Conservation (phyloP, 2,329 filamentous ascomycete genomes). For the Aspergillus pseudonomiae region DNA sequence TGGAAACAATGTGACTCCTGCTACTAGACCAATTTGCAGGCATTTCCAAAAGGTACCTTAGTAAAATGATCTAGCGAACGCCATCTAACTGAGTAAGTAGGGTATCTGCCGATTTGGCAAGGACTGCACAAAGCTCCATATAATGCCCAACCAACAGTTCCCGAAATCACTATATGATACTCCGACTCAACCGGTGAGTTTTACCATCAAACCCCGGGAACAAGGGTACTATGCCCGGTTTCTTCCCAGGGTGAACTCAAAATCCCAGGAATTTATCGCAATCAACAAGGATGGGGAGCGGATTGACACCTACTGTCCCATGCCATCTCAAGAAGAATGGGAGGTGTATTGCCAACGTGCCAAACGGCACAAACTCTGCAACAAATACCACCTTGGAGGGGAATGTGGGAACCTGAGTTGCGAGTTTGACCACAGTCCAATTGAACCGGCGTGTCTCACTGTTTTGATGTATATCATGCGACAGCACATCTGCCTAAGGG, state of each 20-base stretch:
- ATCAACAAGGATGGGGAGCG: constrained; percentile 53
- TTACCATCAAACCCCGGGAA: constrained; percentile 18
- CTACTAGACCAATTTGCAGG: constrained; percentile 31
- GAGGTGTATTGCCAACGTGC: constrained; percentile 44
- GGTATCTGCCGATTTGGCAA: constrained; percentile 38
- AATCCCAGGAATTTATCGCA: constrained; percentile 40
- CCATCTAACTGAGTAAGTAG: constrained; percentile 21
- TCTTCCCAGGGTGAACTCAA: constrained; percentile 22
- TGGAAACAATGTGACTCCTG: background rate
- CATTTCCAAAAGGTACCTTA: constrained; percentile 37
- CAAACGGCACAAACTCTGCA: constrained; percentile 51
- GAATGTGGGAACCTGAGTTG: constrained; percentile 44
- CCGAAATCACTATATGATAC: constrained; percentile 23
- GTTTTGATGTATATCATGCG: constrained; percentile 51
- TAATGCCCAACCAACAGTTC: constrained; percentile 29
- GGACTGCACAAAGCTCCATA: constrained; percentile 35
- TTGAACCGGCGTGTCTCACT: constrained; percentile 43
- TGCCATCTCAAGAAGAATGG: constrained; percentile 42
- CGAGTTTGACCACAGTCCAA: constrained; percentile 50
- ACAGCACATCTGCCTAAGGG: constrained; percentile 46
- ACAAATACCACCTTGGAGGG: constrained; percentile 50
- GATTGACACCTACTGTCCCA: constrained; percentile 48
- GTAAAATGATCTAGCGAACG: too few relatives aligned
- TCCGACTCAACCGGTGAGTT: constrained; percentile 18
- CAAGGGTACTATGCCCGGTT: constrained; percentile 24